Evolutionary conservation across 306 rosid genomes (phyloP).

Genomic region (Vigna mungo): DNA sequence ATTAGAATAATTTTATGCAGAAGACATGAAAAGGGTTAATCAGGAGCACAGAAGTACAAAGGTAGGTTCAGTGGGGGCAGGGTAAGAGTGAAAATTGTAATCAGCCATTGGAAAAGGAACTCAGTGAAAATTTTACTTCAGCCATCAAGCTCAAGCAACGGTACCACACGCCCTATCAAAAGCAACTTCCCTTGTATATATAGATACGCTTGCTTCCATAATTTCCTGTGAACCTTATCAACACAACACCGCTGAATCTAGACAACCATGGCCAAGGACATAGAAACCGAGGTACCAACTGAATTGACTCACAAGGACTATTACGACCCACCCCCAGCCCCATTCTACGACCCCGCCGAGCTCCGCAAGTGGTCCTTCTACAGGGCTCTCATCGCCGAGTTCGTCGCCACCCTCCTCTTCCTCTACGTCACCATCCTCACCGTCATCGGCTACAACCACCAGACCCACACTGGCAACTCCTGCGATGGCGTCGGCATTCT

Average conservation of each 20-base stretch:
- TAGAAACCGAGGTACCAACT: conserved; percentile 33
- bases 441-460: conserved; percentile 53
- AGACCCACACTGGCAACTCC: conserved; percentile 5
- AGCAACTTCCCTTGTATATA: neutral
- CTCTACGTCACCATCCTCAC: conserved; percentile 64
- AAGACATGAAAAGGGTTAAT: too few relatives aligned
- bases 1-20: too few relatives aligned
- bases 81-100: too few relatives aligned
- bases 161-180: neutral
- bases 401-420: conserved; percentile 87
- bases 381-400: conserved; percentile 87
- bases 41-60: too few relatives aligned
- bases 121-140: neutral
- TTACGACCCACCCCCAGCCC: conserved; percentile 79
- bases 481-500: conserved; percentile 55
- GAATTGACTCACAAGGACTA: conserved; percentile 63
- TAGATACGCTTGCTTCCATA: neutral
- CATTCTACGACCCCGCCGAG: conserved; percentile 65
- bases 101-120: neutral
- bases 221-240: neutral
- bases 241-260: neutral
- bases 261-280: conserved; percentile 56
- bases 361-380: conserved; percentile 78
- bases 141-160: neutral
- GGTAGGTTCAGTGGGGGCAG: too few relatives aligned